phyloP scores from a whole-genome alignment of 2,329 filamentous ascomycete species.

The Hymenoscyphus fraxineus region DNA sequence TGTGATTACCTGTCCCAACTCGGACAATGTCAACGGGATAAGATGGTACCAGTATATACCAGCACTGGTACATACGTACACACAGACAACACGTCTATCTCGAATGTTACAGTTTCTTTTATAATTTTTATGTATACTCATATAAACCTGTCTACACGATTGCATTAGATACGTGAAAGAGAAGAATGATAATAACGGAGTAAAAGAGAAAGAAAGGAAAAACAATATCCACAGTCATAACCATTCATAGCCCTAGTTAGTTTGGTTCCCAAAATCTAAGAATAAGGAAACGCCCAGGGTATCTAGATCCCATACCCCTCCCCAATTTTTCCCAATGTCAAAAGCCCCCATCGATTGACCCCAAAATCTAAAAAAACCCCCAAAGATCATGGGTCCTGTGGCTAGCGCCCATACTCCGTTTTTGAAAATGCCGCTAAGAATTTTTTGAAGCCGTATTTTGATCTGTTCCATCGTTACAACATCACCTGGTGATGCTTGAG shows the following conservation, averaged over 20 bases:
- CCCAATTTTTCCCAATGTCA: neutral
- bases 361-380: neutral
- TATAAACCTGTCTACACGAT: neutral
- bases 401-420: neutral
- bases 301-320: neutral
- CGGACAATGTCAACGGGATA: too few species aligned
- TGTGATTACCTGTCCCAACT: too few species aligned
- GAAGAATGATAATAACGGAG: neutral
- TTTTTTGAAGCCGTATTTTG: neutral
- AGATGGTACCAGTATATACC: too few species aligned
- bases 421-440: neutral
- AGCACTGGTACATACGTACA: too few species aligned
- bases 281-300: neutral
- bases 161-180: neutral
- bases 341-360: neutral
- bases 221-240: neutral
- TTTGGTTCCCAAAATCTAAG: neutral
- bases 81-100: too few species aligned
- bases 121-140: too few species aligned
- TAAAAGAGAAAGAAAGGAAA: neutral
- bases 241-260: slow-evolving; percentile 1
- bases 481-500: neutral
- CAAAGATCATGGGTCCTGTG: neutral
- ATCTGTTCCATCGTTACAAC: neutral
- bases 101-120: too few species aligned